Evolutionary conservation across 176 grass and related monocot species (phyloP), one percentile per base, ranked within the genome.

Genomic region (Cenchrus purpureus): DNA sequence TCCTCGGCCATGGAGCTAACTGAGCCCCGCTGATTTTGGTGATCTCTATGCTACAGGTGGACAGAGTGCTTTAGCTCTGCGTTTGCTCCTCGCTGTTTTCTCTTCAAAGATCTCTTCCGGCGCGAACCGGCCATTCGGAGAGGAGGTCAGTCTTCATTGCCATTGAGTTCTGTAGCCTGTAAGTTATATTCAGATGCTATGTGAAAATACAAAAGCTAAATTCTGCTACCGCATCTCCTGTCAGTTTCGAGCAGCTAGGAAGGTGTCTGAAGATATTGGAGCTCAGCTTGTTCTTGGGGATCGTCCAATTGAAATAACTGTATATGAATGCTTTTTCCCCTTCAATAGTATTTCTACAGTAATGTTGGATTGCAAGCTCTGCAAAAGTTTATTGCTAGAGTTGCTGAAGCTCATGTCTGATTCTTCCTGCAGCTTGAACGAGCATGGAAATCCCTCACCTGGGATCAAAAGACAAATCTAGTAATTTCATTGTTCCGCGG

Each of bases 271-370:
- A 92, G 93, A 98, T n/a, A 81, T 98, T 77, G 93, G 93, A 0
- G 91, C 93, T 79, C 97, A 98, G 66, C 81, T 98, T 55, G 97
- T 98, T 91, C 83, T 98, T 49, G 97, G 97, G 32, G 93, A 98
- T 84, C 97, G 93, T 7, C 96, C 96, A 22, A 98, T 95, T 82
- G 96, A 98, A 87, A 98, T 98, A 84, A 95, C 96, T 20, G 96
- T 98, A 92, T 79, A 80, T 62, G 72, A 2, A 34, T 75, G 15
- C 0, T 17, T 81, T 19, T 46, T 8, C 48, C n/a, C n/a, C 54
- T 7, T 15, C 54, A 19, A 60, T 60, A 6, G 58, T 10, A 22
- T 60, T 52, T 73, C 22, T 73, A 8, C 32, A 42, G 8, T 67
- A 42, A 34, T 68, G 13, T 32, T 56, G 16, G 29, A 53, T 28